Percentiles rank a stretch among this genome's conserved stretches.
Evolutionary conservation across 805 yeast genomes (phyloP).

Genomic region (Brettanomyces bruxellensis): DNA sequence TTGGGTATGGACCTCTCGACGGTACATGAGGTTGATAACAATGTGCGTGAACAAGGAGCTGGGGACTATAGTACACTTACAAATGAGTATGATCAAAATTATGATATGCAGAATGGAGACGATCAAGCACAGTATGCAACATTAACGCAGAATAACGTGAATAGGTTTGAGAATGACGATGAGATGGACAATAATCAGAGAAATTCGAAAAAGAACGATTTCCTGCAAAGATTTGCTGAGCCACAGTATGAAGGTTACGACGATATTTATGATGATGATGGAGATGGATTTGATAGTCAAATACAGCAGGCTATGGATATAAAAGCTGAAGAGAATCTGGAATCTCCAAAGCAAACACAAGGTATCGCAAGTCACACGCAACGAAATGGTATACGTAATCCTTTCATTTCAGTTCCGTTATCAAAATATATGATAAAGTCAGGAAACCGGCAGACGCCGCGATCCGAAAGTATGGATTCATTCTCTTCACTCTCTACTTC

Average conservation of each 20-base stretch:
- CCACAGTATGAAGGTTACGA: slow-evolving; percentile 5
- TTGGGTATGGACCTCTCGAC: slow-evolving; percentile 12
- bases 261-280: slow-evolving; percentile 8
- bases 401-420: slow-evolving; percentile 6
- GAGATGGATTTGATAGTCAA: slow-evolving; percentile 1
- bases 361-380: not conserved
- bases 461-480: slow-evolving; percentile 17
- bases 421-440: slow-evolving; percentile 8
- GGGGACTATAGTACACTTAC: slow-evolving; percentile 2
- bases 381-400: not conserved
- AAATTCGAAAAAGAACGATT: slow-evolving; percentile 2
- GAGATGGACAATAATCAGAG: not conserved
- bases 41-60: not conserved
- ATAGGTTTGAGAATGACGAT: slow-evolving; percentile 5
- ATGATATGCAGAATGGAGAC: not conserved
- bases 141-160: slow-evolving; percentile 16
- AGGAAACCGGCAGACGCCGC: not conserved
- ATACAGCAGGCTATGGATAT: not conserved
- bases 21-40: slow-evolving; percentile 15
- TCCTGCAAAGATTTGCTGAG: slow-evolving; percentile 14
- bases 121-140: slow-evolving; percentile 8
- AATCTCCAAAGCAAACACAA: not conserved
- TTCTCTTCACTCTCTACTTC: slow-evolving; percentile 19
- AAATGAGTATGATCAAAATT: not conserved
- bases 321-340: not conserved